Evolutionary conservation across 2,329 filamentous ascomycete genomes (phyloP).

Genomic region (Bipolaris oryzae): DNA sequence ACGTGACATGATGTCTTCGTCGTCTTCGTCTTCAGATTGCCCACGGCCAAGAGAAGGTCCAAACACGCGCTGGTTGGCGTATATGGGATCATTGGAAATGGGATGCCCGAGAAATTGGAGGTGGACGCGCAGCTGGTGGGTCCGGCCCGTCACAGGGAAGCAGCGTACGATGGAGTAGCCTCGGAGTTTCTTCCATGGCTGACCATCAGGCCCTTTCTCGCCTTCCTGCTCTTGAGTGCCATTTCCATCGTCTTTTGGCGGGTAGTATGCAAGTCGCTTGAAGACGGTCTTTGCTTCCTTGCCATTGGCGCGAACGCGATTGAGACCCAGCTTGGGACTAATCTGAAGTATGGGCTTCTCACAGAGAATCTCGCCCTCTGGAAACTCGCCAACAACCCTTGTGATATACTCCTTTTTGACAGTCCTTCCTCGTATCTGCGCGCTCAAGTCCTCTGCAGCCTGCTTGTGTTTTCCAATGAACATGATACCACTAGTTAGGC

Average conservation of each 20-base stretch:
- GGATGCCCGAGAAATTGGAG: conserved; percentile 93
- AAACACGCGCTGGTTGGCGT: conserved; percentile 92
- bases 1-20: conserved; percentile 87
- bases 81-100: conserved; percentile 97
- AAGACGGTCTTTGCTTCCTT: conserved; percentile 92
- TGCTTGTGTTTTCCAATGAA: conserved; percentile 88
- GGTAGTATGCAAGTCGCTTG: conserved; percentile 90
- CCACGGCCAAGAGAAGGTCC: conserved; percentile 75
- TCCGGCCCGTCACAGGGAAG: conserved; percentile 88
- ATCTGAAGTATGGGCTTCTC: conserved; percentile 93
- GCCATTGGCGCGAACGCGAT: conserved; percentile 90
- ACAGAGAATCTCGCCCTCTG: conserved; percentile 87
- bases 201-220: conserved; percentile 36
- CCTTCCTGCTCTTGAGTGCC: conserved; percentile 17
- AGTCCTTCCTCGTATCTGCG: conserved; percentile 77
- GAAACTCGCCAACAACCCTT: conserved; percentile 87
- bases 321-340: conserved; percentile 91
- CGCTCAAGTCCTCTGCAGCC: conserved; percentile 76
- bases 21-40: conserved; percentile 72
- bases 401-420: conserved; percentile 96
- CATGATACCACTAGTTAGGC: conserved; percentile 96
- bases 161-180: conserved; percentile 96
- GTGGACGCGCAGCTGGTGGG: conserved; percentile 93
- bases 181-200: conserved; percentile 61
- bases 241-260: conserved; percentile 53